These are phyloP conservation scores for Podaxis sp. DNA, from an alignment of 768 basidiomycete genomes.

Conservation along the genomic window DNA sequence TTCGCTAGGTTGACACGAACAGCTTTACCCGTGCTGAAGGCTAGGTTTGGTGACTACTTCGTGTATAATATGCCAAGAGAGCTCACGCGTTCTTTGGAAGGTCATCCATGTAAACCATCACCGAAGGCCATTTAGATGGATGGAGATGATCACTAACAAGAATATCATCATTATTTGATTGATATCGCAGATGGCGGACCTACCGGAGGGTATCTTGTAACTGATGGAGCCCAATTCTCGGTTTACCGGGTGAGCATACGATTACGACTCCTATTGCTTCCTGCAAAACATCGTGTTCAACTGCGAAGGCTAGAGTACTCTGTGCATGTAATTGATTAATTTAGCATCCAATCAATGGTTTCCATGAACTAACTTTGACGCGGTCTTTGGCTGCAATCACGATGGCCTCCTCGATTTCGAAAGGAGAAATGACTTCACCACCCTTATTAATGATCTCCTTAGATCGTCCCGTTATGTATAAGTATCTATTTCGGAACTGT, in stretches of 20 bases:
- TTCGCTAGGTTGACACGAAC: conserved; percentile 43
- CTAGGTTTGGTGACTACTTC: background rate
- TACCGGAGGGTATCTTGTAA: conserved; percentile 43
- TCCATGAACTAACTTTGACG: conserved; percentile 33
- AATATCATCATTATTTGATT: background rate
- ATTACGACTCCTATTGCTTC: conserved; percentile 47
- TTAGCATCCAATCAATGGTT: background rate
- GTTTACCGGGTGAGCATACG: conserved; percentile 33
- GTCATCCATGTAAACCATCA: conserved; percentile 46
- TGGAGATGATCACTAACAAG: conserved; percentile 39
- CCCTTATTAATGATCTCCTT: conserved; percentile 64
- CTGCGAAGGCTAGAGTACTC: conserved; percentile 42
- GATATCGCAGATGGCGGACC: conserved; percentile 3
- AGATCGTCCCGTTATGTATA: conserved; percentile 55
- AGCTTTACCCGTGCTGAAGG: conserved; percentile 42
- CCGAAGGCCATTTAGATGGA: conserved; percentile 51
- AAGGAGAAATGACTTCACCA: conserved; percentile 61
- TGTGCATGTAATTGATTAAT: conserved; percentile 15
- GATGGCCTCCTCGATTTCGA: conserved; percentile 62
- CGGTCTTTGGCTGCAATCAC: conserved; percentile 38
- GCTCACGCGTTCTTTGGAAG: conserved; percentile 43
- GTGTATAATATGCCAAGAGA: background rate
- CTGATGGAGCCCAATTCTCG: conserved; percentile 39
- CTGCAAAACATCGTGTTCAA: conserved; percentile 47
- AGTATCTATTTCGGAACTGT: conserved; percentile 24